phyloP scores from a whole-genome alignment of 2,329 filamentous ascomycete genomes.

The Gaeumannomyces tritici region DNA sequence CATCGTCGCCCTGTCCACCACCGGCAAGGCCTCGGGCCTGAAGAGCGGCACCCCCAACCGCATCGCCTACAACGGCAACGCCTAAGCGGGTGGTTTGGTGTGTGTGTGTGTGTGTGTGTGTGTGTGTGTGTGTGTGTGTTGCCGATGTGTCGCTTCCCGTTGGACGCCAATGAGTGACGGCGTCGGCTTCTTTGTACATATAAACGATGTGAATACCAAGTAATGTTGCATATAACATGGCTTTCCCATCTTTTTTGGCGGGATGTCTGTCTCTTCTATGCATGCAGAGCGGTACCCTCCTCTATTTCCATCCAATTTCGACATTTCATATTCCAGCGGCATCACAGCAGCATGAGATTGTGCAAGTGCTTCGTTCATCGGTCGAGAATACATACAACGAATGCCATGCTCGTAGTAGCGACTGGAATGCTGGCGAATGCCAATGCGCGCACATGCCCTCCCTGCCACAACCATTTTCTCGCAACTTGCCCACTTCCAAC shows the following conservation, averaged over 20 bases:
- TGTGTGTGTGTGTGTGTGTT: too few species aligned
- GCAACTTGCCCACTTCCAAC: background rate
- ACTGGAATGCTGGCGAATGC: background rate
- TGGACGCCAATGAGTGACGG: background rate
- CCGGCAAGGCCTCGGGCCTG: slow-evolving; percentile 28
- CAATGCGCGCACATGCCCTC: too few species aligned
- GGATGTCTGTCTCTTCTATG: background rate
- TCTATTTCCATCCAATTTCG: background rate
- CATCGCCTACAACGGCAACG: slow-evolving; percentile 46
- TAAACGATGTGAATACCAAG: background rate
- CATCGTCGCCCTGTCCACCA: slow-evolving; percentile 31
- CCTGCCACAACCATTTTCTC: background rate
- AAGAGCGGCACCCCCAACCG: slow-evolving; percentile 36
- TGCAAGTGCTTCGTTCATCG: background rate
- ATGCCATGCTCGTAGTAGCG: background rate
- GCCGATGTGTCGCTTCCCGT: too few species aligned
- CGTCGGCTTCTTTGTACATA: background rate
- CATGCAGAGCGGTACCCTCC: background rate
- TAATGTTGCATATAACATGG: background rate
- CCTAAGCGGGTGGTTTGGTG: too few species aligned
- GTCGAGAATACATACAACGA: background rate
- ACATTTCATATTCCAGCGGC: too few species aligned
- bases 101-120: too few species aligned
- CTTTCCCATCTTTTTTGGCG: background rate
- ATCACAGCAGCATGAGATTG: too few species aligned